phyloP scores from a whole-genome alignment of 2,329 filamentous ascomycete genomes.

The Fusarium gaditjirri region DNA sequence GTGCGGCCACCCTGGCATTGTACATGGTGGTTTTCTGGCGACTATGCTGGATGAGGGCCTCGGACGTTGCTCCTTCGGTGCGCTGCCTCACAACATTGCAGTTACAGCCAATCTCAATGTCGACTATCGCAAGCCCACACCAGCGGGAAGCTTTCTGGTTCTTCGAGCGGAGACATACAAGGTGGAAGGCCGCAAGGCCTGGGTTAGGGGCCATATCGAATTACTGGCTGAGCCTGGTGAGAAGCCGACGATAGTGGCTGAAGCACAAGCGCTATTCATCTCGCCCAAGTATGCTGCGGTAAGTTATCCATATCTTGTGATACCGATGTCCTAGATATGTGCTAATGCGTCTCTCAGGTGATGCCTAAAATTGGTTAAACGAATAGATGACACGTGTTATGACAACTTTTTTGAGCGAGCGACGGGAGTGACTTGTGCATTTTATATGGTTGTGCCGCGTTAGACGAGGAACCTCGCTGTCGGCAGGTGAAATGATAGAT shows the following conservation, averaged over 20 bases:
- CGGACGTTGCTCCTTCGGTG: conserved; percentile 87
- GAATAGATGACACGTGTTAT: conserved; percentile 14
- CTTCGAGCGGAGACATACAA: conserved; percentile 82
- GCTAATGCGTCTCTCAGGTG: conserved; percentile 40
- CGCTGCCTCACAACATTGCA: conserved; percentile 84
- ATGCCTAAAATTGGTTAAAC: conserved; percentile 47
- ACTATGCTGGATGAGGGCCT: conserved; percentile 92
- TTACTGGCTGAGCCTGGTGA: conserved; percentile 72
- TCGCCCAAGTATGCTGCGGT: conserved; percentile 86
- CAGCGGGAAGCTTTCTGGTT: conserved; percentile 79
- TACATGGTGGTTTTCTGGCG: conserved; percentile 92
- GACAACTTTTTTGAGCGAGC: conserved; percentile 26
- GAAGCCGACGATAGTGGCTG: conserved; percentile 75
- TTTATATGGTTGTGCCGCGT: conserved; percentile 4
- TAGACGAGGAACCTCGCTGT: conserved; percentile 7
- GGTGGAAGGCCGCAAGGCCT: conserved; percentile 93
- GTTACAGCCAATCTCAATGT: conserved; percentile 87
- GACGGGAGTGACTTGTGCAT: conserved; percentile 20
- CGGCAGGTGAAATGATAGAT: conserved; percentile 1
- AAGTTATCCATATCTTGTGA: conserved; percentile 49
- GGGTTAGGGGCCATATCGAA: conserved; percentile 90
- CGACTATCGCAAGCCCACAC: conserved; percentile 84
- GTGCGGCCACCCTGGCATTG: conserved; percentile 89
- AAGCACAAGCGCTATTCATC: conserved; percentile 88
- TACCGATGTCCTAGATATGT: background rate